These are phyloP conservation scores for Prototheca wickerhamii DNA, from an alignment of 163 green algal genomes.

Conservation along the genomic window DNA sequence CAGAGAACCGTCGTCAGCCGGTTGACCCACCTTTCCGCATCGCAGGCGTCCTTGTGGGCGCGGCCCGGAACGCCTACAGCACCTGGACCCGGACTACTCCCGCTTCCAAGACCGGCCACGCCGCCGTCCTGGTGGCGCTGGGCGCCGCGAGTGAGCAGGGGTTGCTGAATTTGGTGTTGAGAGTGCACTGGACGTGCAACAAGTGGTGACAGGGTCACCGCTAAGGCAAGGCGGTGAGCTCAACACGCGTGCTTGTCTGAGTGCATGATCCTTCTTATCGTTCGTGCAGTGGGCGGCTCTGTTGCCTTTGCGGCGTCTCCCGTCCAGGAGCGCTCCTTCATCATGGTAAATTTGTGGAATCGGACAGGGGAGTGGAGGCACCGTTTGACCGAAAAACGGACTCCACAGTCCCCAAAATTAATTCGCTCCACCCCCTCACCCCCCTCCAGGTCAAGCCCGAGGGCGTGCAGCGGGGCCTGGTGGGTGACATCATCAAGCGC, in stretches of 20 bases:
- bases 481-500: constrained; percentile 61
- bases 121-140: neutral
- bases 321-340: constrained; percentile 51
- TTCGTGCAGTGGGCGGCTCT: constrained; percentile 17
- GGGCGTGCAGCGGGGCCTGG: constrained; percentile 61
- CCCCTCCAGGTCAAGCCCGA: constrained; percentile 46
- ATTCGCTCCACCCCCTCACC: neutral
- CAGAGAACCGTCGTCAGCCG: too few relatives aligned
- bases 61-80: neutral
- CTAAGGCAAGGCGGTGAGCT: too few relatives aligned
- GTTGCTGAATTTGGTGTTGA: too few relatives aligned
- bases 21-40: too few relatives aligned
- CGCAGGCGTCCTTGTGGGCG: constrained; percentile 3
- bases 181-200: too few relatives aligned
- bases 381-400: too few relatives aligned
- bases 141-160: neutral
- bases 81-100: neutral
- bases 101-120: neutral
- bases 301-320: constrained; percentile 14
- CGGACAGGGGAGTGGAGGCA: too few relatives aligned
- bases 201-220: too few relatives aligned
- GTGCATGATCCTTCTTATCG: too few relatives aligned
- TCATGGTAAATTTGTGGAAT: constrained; percentile 56
- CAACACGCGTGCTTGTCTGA: too few relatives aligned
- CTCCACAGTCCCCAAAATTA: too few relatives aligned